Conservation (phyloP, 2,329 filamentous ascomycete species). For the Didymella segeticola region DNA sequence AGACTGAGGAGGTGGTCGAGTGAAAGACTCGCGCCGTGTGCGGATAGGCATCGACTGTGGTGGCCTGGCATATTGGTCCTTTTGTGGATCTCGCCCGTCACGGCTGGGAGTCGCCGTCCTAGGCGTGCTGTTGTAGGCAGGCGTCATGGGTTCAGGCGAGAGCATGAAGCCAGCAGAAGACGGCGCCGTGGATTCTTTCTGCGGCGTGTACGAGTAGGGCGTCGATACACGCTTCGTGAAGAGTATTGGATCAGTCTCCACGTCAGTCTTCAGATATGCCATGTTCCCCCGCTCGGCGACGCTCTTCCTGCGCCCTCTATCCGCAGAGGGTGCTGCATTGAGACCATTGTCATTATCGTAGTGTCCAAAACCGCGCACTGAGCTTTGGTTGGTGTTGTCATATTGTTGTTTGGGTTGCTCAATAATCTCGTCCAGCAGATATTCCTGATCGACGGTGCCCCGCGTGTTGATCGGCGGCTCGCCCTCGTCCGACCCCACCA, state of each 20-base stretch:
- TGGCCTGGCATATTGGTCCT: constrained; percentile 36
- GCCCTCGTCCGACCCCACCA: constrained; percentile 39
- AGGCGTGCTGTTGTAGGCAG: constrained; percentile 41
- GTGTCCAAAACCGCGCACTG: constrained; percentile 61
- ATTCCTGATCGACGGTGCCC: constrained; percentile 72
- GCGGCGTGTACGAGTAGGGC: constrained; percentile 54
- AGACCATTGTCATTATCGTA: constrained; percentile 17
- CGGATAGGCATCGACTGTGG: constrained; percentile 36
- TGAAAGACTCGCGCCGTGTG: constrained; percentile 32
- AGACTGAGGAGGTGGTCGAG: constrained; percentile 20
- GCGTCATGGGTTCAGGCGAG: constrained; percentile 58
- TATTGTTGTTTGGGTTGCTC: constrained; percentile 36
- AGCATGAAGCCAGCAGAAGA: constrained; percentile 53
- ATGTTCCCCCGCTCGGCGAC: constrained; percentile 45
- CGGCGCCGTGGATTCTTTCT: constrained; percentile 39
- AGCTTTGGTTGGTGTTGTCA: constrained; percentile 67
- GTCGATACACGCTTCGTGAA: constrained; percentile 52
- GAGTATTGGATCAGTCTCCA: constrained; percentile 45
- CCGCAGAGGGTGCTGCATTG: not conserved
- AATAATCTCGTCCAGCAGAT: constrained; percentile 70
- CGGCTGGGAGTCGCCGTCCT: constrained; percentile 30
- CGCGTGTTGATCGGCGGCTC: constrained; percentile 67
- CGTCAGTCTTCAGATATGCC: constrained; percentile 43
- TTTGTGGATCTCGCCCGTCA: constrained; percentile 12
- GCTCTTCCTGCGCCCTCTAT: constrained; percentile 37